phyloP scores from a whole-genome alignment of 139 green algal species.

The Edaphochlamys debaryana region DNA sequence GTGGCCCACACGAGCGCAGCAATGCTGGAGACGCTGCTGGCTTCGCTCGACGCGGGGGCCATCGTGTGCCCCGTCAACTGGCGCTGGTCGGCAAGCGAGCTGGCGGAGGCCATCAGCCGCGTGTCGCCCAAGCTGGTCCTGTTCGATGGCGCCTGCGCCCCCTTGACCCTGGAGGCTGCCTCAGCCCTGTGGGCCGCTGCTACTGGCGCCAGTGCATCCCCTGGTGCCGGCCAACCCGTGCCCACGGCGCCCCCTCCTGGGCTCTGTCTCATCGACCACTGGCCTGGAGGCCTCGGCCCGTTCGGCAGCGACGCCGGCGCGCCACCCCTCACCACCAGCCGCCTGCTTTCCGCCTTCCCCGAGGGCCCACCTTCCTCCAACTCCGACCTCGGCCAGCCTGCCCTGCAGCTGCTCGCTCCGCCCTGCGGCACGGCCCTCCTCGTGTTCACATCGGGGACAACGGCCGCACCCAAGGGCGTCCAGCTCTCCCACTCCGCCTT shows the following conservation, averaged over 20 bases:
- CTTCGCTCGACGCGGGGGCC: conserved; percentile 62
- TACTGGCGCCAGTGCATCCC: background rate
- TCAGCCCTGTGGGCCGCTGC: background rate
- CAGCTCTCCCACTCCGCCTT: conserved; percentile 71
- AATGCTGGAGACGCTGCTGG: conserved; percentile 69
- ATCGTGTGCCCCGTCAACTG: conserved; percentile 80
- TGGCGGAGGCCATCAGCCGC: conserved; percentile 55
- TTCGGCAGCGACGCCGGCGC: no score
- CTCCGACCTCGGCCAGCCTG: no score
- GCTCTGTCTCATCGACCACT: conserved; percentile 13
- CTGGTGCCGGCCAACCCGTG: no score
- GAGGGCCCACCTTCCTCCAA: no score
- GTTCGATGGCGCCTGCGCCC: conserved; percentile 23
- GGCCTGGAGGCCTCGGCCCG: no score
- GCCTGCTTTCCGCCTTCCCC: no score
- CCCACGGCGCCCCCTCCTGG: background rate
- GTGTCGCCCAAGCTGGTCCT: conserved; percentile 48
- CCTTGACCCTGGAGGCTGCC: background rate
- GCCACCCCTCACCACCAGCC: no score
- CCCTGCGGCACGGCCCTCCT: conserved; percentile 47
- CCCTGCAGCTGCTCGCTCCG: conserved; percentile 52
- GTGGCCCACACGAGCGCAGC: conserved; percentile 50
- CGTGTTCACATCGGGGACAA: conserved; percentile 79
- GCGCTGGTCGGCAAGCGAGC: conserved; percentile 69
- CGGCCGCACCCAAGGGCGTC: conserved; percentile 72